Evolutionary conservation across 192 early-diverging fungal genomes (phyloP), one percentile per base, ranked within the genome.

Genomic region (Mycoemilia scoparia): DNA sequence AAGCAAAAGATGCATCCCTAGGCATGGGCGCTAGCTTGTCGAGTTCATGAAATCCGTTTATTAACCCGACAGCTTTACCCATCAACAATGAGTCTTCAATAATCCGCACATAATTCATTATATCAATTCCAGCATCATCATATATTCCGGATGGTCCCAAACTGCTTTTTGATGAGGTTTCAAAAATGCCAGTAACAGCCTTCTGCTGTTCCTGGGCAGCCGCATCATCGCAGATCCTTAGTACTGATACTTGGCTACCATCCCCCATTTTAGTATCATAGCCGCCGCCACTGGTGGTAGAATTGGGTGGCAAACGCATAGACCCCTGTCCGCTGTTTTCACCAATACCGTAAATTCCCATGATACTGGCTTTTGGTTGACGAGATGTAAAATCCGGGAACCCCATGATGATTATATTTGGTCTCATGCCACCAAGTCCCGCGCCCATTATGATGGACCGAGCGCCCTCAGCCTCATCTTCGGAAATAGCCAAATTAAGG

Each of bases 41-140:
- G 5, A 77, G 51, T 6, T 46, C 36, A 1, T 57, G 64, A 20
- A 81, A 81, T 3, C 77, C 77, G 22, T 68, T 57, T 0, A 65
- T 71, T 10, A 81, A 60, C 2, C 68, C 77, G 5, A 81, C 62
- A 0, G 77, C 75, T 46, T 81, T 81, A 36, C 70, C 66, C 39
- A 81, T 48, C 2, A 57, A 48, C 38, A 81, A 40, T 3, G 70
- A 57, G 35, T 81, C 71, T 32, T 81, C 77, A 24, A 81, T 76
- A 18, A 81, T 77, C 12, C 71, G 66, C 27, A 81, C 60, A 33
- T 77, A 81, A 0, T 74, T 72, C 1, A 49, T 46, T 3, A n/a
- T n/a, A n/a, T n/a, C n/a, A n/a, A n/a, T n/a, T n/a, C n/a, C n/a
- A n/a, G n/a, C n/a, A n/a, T n/a, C n/a, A n/a, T n/a, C n/a, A n/a